A percentile compares a stretch with the other conserved stretches of the same genome.
These are phyloP conservation scores for Trichosporon inkin DNA, from an alignment of 1,284 basidiomycete species.

Conservation along the genomic window DNA sequence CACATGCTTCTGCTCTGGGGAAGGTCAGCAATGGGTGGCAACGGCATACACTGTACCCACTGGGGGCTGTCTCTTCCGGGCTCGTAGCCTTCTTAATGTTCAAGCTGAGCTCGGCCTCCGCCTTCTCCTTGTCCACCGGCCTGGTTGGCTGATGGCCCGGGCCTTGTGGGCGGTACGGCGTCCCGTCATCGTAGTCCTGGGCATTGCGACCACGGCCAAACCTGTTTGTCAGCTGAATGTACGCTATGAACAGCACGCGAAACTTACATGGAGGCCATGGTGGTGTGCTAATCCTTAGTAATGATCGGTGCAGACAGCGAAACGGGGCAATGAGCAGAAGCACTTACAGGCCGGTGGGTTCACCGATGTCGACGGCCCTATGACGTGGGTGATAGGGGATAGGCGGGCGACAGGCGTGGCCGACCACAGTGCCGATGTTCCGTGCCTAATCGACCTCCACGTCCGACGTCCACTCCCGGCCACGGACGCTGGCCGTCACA, in stretches of 20 bases:
- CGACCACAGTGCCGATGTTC: neutral
- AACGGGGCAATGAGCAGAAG: slow-evolving; percentile 2
- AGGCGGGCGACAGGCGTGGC: neutral
- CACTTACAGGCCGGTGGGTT: neutral
- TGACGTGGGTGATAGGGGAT: slow-evolving; percentile 6
- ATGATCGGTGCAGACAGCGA: neutral
- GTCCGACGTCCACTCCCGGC: neutral
- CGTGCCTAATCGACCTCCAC: slow-evolving; percentile 8
- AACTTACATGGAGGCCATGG: slow-evolving; percentile 4
- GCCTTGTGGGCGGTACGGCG: slow-evolving; percentile 30
- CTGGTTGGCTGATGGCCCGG: slow-evolving; percentile 76
- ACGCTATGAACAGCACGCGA: neutral
- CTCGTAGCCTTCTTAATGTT: slow-evolving; percentile 97
- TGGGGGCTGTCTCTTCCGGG: slow-evolving; percentile 74
- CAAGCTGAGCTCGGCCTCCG: slow-evolving; percentile 80
- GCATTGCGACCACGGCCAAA: slow-evolving; percentile 30
- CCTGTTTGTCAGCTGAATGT: slow-evolving; percentile 20
- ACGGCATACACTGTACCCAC: slow-evolving; percentile 26
- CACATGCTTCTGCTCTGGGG: slow-evolving; percentile 91
- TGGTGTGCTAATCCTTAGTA: neutral
- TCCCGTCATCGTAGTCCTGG: slow-evolving; percentile 40
- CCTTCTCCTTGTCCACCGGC: slow-evolving; percentile 94
- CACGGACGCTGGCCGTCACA: neutral
- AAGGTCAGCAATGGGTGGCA: slow-evolving; percentile 14
- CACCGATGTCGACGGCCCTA: neutral